Percentiles rank a stretch among this genome's conserved stretches.
Evolutionary conservation across 306 rosid species (phyloP).

Genomic region (Abrus pulchellus): DNA sequence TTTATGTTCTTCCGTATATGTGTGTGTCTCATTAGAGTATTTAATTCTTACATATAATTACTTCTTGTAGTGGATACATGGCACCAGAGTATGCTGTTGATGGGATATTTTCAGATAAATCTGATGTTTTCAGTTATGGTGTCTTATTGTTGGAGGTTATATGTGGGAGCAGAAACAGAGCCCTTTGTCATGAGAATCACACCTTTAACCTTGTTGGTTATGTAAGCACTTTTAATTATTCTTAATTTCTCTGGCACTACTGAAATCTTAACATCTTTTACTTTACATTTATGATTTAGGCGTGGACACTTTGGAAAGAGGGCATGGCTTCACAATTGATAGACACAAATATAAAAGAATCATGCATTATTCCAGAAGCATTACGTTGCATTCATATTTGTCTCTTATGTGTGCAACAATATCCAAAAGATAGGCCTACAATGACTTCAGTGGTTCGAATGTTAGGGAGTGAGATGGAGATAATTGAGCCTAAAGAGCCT

Average conservation of each 20-base stretch:
- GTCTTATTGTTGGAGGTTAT: constrained; percentile 16
- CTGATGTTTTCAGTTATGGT: constrained; percentile 34
- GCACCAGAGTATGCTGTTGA: constrained; percentile 36
- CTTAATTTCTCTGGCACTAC: neutral
- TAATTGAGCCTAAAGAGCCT: constrained; percentile 58
- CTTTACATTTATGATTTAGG: neutral
- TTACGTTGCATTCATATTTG: constrained; percentile 27
- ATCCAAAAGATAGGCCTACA: constrained; percentile 43
- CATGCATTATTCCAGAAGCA: neutral
- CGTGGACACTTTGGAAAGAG: constrained; percentile 29
- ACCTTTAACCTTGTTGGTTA: constrained; percentile 22
- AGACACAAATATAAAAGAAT: neutral
- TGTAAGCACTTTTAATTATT: neutral
- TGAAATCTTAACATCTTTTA: neutral
- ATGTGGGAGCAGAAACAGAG: constrained; percentile 19
- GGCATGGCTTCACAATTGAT: neutral
- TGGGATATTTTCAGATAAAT: constrained; percentile 14
- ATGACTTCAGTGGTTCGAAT: constrained; percentile 46
- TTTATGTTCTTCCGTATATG: neutral
- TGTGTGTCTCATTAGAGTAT: neutral
- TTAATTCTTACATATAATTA: neutral
- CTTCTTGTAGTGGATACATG: constrained; percentile 35
- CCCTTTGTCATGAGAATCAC: neutral
- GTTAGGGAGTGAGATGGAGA: constrained; percentile 46
- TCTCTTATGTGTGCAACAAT: constrained; percentile 34